Percentiles rank a stretch among this genome's conserved stretches.
Evolutionary conservation across 495 filamentous ascomycete genomes (phyloP).

Genomic region (Thozetella sp.): DNA sequence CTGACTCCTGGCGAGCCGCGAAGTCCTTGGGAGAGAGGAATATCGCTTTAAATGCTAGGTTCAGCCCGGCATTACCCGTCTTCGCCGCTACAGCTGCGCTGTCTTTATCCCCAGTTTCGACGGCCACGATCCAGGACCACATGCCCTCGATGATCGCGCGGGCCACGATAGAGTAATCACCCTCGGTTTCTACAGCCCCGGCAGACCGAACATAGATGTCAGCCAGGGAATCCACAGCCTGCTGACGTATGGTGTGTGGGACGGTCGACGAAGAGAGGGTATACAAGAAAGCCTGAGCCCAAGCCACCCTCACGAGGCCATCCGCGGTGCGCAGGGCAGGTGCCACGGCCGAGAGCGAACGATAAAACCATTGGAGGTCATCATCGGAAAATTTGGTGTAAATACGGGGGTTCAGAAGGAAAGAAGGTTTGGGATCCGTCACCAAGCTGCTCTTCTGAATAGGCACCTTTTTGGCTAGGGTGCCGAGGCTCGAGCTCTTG

Average conservation of each 20-base stretch:
- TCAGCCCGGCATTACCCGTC: slow-evolving; percentile 57
- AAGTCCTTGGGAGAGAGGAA: slow-evolving; percentile 52
- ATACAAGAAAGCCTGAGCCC: slow-evolving; percentile 84
- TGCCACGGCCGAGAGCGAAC: slow-evolving; percentile 66
- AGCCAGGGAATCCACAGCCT: slow-evolving; percentile 59
- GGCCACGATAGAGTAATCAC: slow-evolving; percentile 40
- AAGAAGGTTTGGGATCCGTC: slow-evolving; percentile 75
- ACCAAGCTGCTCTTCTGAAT: slow-evolving; percentile 64
- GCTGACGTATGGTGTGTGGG: slow-evolving; percentile 57
- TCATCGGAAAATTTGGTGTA: slow-evolving; percentile 79
- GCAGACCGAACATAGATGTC: slow-evolving; percentile 55
- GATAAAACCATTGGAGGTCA: slow-evolving; percentile 75
- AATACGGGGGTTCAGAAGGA: slow-evolving; percentile 79
- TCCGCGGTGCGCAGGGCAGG: slow-evolving; percentile 30
- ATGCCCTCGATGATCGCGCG: slow-evolving; percentile 66
- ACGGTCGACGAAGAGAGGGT: slow-evolving; percentile 63
- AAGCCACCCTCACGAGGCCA: slow-evolving; percentile 49
- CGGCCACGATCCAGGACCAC: slow-evolving; percentile 78
- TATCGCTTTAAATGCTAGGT: slow-evolving; percentile 71
- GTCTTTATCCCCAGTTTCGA: slow-evolving; percentile 74
- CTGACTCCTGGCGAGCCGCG: slow-evolving; percentile 33
- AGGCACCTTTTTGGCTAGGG: slow-evolving; percentile 57
- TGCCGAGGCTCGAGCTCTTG: slow-evolving; percentile 39
- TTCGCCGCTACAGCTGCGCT: slow-evolving; percentile 70
- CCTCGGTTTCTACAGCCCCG: slow-evolving; percentile 37